Evolutionary conservation across 83 land plant genomes (phyloP).

Genomic region (Picea abies): DNA sequence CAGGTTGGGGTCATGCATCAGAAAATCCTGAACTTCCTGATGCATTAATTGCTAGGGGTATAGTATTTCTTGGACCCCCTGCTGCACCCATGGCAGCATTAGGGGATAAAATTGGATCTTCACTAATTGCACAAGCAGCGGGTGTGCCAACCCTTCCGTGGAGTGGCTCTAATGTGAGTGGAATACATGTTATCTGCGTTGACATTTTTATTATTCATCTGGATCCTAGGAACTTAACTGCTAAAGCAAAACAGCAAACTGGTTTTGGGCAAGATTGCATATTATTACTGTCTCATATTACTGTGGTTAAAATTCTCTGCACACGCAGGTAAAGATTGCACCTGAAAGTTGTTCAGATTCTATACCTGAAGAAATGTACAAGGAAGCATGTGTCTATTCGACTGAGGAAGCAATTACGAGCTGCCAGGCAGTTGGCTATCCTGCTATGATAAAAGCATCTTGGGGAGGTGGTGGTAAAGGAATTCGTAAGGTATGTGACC

Average conservation of each 20-base stretch:
- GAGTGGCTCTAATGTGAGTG: conserved; percentile 95
- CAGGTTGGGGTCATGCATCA: conserved; percentile 99
- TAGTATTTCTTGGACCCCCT: conserved; percentile 95
- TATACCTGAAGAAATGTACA: conserved; percentile 90
- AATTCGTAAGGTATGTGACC: conserved; percentile 82
- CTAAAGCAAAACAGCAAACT: too few relatives aligned
- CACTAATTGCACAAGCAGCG: conserved; percentile 98
- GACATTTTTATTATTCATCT: neutral
- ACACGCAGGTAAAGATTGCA: conserved; percentile 78
- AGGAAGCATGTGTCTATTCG: conserved; percentile 86
- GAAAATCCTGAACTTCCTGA: conserved; percentile 99
- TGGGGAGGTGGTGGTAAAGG: conserved; percentile 99
- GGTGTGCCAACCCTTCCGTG: conserved; percentile 98
- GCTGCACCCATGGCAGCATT: conserved; percentile 93
- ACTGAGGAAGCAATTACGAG: conserved; percentile 92
- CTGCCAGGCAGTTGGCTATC: conserved; percentile 93
- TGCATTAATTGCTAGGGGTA: conserved; percentile 73
- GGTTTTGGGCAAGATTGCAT: neutral
- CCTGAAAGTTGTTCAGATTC: conserved; percentile 68
- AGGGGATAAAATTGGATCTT: conserved; percentile 98
- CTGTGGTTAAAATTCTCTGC: neutral
- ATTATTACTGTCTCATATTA: neutral
- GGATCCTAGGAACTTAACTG: neutral
- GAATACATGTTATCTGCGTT: neutral
- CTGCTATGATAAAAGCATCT: conserved; percentile 99